A percentile compares a stretch with the other conserved stretches of the same genome.
These are phyloP conservation scores for Pseudogymnoascus sp. DNA, from an alignment of 2,329 filamentous ascomycete genomes.

Conservation along the genomic window DNA sequence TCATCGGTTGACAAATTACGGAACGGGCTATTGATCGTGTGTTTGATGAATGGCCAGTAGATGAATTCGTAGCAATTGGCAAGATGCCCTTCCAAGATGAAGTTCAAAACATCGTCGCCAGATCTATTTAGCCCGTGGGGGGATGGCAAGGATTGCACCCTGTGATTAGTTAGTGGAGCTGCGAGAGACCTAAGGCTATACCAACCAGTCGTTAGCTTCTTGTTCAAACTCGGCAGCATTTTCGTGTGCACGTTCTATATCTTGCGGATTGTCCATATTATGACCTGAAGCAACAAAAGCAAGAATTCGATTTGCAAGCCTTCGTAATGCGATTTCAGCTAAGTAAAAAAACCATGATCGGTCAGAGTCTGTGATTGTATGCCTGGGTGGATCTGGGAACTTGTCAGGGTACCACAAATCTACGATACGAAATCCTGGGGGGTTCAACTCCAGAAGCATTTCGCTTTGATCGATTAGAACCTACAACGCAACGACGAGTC, in stretches of 20 bases:
- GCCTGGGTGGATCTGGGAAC: constrained; percentile 6
- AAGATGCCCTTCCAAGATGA: constrained; percentile 34
- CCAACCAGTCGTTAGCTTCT: too few relatives aligned
- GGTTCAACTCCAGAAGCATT: constrained; percentile 19
- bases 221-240: not conserved
- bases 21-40: constrained; percentile 18
- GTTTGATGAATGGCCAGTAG: constrained; percentile 36
- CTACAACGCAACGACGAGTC: too few relatives aligned
- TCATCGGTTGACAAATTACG: too few relatives aligned
- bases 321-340: constrained; percentile 30
- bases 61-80: constrained; percentile 32
- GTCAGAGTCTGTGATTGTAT: not conserved
- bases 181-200: constrained; percentile 23
- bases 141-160: too few relatives aligned
- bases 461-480: too few relatives aligned
- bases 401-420: constrained; percentile 10
- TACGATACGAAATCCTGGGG: constrained; percentile 6
- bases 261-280: constrained; percentile 19
- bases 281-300: too few relatives aligned
- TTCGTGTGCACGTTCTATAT: too few relatives aligned
- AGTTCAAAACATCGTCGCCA: too few relatives aligned
- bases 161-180: too few relatives aligned
- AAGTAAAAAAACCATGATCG: constrained; percentile 44
- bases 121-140: too few relatives aligned
- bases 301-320: too few relatives aligned